phyloP scores from a whole-genome alignment of 495 filamentous ascomycete genomes.

The Penicillium cosmopolitanum region DNA sequence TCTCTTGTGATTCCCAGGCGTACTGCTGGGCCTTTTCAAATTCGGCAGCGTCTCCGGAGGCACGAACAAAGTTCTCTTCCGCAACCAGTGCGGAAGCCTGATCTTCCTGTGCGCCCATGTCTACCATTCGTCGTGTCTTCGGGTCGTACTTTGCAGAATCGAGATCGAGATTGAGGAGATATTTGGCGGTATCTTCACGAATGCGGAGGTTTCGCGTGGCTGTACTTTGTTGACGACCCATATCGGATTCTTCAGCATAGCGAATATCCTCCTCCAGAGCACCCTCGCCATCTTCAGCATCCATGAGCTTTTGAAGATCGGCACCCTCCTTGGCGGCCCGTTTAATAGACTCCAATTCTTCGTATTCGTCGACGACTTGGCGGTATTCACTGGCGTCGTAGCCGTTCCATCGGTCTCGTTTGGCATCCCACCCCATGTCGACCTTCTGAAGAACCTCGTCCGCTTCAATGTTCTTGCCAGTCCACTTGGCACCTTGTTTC shows the following conservation, averaged over 20 bases:
- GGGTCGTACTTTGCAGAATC: constrained; percentile 98
- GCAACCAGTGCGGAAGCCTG: constrained; percentile 85
- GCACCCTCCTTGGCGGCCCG: constrained; percentile 51
- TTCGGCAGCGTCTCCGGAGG: constrained; percentile 91
- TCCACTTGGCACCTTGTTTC: constrained; percentile 90
- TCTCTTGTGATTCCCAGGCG: constrained; percentile 95
- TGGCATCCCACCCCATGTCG: constrained; percentile 93
- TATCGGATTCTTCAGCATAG: constrained; percentile 96
- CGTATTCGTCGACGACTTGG: constrained; percentile 83
- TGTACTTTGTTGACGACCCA: constrained; percentile 87
- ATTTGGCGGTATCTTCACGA: constrained; percentile 98
- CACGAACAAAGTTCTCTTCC: constrained; percentile 90
- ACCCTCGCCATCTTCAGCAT: constrained; percentile 58
- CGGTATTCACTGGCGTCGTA: constrained; percentile 89
- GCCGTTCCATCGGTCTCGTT: constrained; percentile 95
- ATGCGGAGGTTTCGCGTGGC: constrained; percentile 89
- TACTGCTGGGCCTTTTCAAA: constrained; percentile 88
- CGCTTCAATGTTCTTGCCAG: constrained; percentile 88
- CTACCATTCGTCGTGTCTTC: constrained; percentile 93
- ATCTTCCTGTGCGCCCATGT: constrained; percentile 80
- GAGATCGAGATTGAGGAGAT: constrained; percentile 89
- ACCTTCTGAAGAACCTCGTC: constrained; percentile 89
- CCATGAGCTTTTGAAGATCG: constrained; percentile 49
- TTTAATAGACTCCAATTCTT: constrained; percentile 83
- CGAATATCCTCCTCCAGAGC: constrained; percentile 70